phyloP scores from a whole-genome alignment of 208 protist genomes.

The Porcisia hertigi region DNA sequence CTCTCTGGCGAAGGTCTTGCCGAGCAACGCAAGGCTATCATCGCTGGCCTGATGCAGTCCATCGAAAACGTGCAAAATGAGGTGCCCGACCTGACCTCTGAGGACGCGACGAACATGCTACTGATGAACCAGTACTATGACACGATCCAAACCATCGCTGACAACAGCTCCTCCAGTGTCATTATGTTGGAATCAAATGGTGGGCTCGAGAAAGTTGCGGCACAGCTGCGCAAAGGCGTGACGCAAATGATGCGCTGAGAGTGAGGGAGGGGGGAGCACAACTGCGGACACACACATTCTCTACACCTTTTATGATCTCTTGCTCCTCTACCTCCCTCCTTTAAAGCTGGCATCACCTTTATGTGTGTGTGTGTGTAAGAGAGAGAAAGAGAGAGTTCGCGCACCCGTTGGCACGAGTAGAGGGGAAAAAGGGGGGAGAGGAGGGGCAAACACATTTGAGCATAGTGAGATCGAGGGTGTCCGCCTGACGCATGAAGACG shows the following conservation, averaged over 20 bases:
- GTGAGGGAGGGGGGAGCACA: background rate
- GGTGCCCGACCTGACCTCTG: constrained; percentile 43
- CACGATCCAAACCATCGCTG: constrained; percentile 59
- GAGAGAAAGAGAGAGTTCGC: background rate
- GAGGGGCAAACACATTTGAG: background rate
- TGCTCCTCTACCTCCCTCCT: background rate
- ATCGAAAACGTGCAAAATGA: constrained; percentile 47
- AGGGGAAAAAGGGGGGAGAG: background rate
- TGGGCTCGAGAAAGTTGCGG: constrained; percentile 56
- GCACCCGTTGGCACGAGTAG: background rate
- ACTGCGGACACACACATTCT: background rate
- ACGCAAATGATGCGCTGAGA: constrained; percentile 41
- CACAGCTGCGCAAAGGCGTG: constrained; percentile 48
- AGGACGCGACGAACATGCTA: constrained; percentile 72
- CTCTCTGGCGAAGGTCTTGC: constrained; percentile 61
- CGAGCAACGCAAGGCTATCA: constrained; percentile 75
- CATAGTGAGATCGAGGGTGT: background rate
- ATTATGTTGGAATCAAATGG: constrained; percentile 64
- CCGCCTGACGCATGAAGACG: background rate
- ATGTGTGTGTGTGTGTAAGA: background rate
- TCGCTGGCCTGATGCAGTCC: constrained; percentile 58
- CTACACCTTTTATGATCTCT: background rate
- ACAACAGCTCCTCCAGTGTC: constrained; percentile 36
- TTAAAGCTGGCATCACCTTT: background rate
- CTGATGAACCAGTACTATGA: constrained; percentile 88